A percentile compares a stretch with the other conserved stretches of the same genome.
Conservation (phyloP, 2,329 filamentous ascomycete species). For the Penicillium olsonii region DNA sequence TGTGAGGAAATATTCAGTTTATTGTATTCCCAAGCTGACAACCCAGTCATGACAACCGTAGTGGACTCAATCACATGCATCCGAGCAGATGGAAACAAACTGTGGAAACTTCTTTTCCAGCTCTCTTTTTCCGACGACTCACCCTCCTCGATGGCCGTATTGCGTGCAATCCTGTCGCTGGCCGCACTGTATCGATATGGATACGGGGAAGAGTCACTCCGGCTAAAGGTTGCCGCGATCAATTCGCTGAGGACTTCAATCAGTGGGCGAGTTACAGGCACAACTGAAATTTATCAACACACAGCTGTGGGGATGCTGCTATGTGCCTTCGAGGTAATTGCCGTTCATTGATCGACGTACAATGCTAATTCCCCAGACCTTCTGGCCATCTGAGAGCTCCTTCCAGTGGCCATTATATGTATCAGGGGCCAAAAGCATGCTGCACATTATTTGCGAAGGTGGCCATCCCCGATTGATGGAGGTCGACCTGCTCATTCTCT, state of each 20-base stretch:
- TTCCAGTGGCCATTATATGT: conserved; percentile 14
- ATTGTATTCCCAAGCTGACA: no score
- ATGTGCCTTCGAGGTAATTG: conserved; percentile 8
- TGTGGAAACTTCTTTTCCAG: conserved; percentile 10
- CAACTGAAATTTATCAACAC: conserved; percentile 9
- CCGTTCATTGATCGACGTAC: neutral
- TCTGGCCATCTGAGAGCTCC: conserved; percentile 5
- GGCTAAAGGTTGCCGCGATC: conserved; percentile 6
- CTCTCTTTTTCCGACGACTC: conserved; percentile 12
- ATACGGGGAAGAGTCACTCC: neutral
- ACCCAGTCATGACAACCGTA: conserved; percentile 2
- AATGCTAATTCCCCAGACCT: neutral
- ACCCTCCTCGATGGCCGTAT: conserved; percentile 8
- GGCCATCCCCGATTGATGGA: conserved; percentile 7
- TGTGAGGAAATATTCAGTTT: neutral
- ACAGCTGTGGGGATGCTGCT: conserved; percentile 5
- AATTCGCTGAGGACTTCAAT: neutral
- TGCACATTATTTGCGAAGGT: conserved; percentile 6
- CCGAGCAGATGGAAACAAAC: neutral
- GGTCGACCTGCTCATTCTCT: conserved; percentile 5
- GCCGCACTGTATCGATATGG: conserved; percentile 6
- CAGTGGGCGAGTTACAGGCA: neutral
- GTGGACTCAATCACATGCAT: neutral
- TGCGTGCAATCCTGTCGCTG: conserved; percentile 6
- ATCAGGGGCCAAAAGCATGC: conserved; percentile 9